Base-by-base conservation (phyloP, 2,329 filamentous ascomycete species). In the Celoporthe dispersa region DNA sequence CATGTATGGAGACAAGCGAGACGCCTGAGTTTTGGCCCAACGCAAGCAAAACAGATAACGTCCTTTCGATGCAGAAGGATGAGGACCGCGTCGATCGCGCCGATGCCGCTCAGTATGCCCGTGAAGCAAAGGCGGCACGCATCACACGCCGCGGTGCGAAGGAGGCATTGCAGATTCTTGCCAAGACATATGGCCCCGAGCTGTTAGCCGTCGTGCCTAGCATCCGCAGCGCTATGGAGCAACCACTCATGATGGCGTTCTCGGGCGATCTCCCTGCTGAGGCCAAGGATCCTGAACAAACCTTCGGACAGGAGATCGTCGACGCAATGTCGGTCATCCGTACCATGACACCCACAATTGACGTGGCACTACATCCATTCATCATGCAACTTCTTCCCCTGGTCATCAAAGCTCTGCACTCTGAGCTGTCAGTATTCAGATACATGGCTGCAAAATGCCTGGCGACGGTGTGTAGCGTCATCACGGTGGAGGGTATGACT, bases 391-490 rank as follows among this genome's bases (percentile, higher is more conserved):
- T 98, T 75, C 88, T 98, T 79, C 94, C 95, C 9, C 85, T 95
- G 51, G 90, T 99, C 67, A 93, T 94, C 75, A 95, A 92, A 79
- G 95, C 94, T 4, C 85, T 99, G 59, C 93, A 95, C 75, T 97
- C 93, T 28, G 89, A 91, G 75, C 86, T 98, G 19, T 97, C 96
- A 2, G 94, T 99, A 2, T 93, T 99, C 78, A 89, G 96, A 53
- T 99, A 99, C 80, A 96, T 95, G 81, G 96, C 96, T 33, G 96
- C 96, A 0, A 99, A 99, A 80, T 98, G 96, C 78, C 90, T 99
- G 79, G 97, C 96, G 11, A 99, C 96, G 1, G 92, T 98, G 60
- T 99, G 97, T 85, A 99, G 95, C 78, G 92, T 98, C 74, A 97
- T 99, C 75, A 93, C 94, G 0, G 92, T 98, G 6, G 91, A 97